These are phyloP conservation scores for Sungouiozyma ichnusensis DNA, from an alignment of 805 yeast species.

Conservation along the genomic window DNA sequence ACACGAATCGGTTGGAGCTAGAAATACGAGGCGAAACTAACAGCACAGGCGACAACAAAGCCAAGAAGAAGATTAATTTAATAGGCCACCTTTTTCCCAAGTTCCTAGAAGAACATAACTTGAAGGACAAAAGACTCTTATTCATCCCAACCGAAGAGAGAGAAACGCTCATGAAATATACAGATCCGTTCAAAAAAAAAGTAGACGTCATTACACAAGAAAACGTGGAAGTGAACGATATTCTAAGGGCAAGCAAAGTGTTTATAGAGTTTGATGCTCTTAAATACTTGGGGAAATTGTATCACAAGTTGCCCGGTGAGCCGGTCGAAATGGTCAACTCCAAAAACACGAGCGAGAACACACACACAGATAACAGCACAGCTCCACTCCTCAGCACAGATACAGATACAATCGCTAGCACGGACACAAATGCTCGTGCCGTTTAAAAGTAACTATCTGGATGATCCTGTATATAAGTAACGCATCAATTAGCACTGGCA, in stretches of 20 bases:
- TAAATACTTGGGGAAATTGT: slow-evolving; percentile 38
- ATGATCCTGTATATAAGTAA: no score
- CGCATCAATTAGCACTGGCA: no score
- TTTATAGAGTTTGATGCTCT: slow-evolving; percentile 65
- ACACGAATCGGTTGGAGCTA: slow-evolving; percentile 17
- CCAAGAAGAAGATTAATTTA: slow-evolving; percentile 2
- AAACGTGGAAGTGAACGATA: slow-evolving; percentile 71
- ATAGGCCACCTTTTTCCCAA: slow-evolving; percentile 29
- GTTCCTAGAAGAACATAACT: slow-evolving; percentile 39
- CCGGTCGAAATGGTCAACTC: neutral
- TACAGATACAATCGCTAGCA: no score
- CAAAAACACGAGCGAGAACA: neutral
- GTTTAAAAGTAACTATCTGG: no score
- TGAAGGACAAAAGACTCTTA: slow-evolving; percentile 42
- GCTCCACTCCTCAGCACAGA: no score
- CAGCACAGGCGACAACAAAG: slow-evolving; percentile 1
- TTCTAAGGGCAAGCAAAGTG: slow-evolving; percentile 68
- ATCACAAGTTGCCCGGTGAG: neutral
- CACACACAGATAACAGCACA: no score
- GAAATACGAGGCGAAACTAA: slow-evolving; percentile 1
- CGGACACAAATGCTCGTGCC: no score
- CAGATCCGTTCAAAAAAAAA: slow-evolving; percentile 40
- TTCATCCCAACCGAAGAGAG: slow-evolving; percentile 57
- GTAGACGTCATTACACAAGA: slow-evolving; percentile 64
- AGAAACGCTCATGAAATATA: slow-evolving; percentile 49